Evolutionary conservation across 2,329 filamentous ascomycete species (phyloP).

Genomic region (Venturia aucupariae): DNA sequence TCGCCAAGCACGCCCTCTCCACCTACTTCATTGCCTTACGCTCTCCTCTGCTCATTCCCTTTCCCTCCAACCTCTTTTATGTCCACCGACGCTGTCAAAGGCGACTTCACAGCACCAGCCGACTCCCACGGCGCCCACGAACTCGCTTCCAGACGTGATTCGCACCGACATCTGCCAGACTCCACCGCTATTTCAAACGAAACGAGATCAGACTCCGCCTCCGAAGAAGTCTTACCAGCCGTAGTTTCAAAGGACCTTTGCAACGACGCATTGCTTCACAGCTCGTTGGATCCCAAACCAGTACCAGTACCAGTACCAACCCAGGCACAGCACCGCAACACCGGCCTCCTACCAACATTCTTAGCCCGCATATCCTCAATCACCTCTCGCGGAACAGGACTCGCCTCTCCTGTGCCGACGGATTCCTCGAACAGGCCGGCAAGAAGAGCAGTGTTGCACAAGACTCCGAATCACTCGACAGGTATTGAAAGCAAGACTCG

Average conservation of each 20-base stretch:
- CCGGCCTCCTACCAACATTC: constrained; percentile 1
- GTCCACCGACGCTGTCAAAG: constrained; percentile 7
- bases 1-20: background rate
- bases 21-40: background rate
- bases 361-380: constrained; percentile 4
- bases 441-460: background rate
- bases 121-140: background rate
- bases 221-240: background rate
- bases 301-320: background rate
- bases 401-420: background rate
- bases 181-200: background rate
- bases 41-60: background rate
- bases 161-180: background rate
- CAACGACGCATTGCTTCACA: background rate
- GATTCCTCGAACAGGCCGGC: background rate
- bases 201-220: background rate
- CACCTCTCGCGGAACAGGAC: constrained; percentile 4
- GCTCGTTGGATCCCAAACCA: background rate
- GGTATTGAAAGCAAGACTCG: background rate
- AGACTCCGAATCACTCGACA: background rate
- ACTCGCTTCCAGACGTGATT: background rate
- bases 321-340: background rate
- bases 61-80: constrained; percentile 4
- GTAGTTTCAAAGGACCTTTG: background rate
- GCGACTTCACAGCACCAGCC: background rate